These are phyloP conservation scores for Penicillium herquei DNA, from an alignment of 495 filamentous ascomycete genomes.

Conservation along the genomic window DNA sequence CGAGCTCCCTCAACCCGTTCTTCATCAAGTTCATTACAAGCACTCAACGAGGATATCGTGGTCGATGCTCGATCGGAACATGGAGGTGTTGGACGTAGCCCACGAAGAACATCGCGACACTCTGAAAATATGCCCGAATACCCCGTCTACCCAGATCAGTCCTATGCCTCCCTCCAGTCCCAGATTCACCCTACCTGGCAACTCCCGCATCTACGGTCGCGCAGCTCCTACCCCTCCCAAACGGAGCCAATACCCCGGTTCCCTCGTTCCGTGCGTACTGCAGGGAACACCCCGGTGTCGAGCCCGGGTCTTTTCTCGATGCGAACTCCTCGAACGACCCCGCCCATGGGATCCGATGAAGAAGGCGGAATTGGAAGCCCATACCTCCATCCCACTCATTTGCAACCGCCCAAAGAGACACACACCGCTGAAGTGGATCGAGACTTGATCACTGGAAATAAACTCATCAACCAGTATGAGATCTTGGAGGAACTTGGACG, in stretches of 20 bases:
- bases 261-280: conserved; percentile 43
- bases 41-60: conserved; percentile 45
- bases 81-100: conserved; percentile 22
- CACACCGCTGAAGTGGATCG: conserved; percentile 86
- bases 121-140: conserved; percentile 36
- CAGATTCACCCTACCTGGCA: conserved; percentile 49
- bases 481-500: conserved; percentile 94
- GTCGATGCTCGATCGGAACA: conserved; percentile 42
- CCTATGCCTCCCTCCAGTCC: conserved; percentile 49
- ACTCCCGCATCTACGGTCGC: conserved; percentile 36
- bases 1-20: conserved; percentile 43
- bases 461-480: conserved; percentile 95
- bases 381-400: conserved; percentile 62
- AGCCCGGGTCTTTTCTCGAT: conserved; percentile 65
- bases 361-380: conserved; percentile 49
- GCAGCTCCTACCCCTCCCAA: conserved; percentile 42
- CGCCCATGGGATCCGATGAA: conserved; percentile 47
- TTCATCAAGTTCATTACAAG: conserved; percentile 47
- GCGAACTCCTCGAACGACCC: conserved; percentile 45
- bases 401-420: conserved; percentile 68
- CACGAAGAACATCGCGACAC: conserved; percentile 32
- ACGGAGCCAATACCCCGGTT: conserved; percentile 33
- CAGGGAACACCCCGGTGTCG: conserved; percentile 64
- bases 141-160: conserved; percentile 54
- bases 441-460: conserved; percentile 83